Evolutionary conservation across 225 moss, liverwort and hornwort genomes (phyloP), one percentile per base, ranked within the genome.

Genomic region (Bryoerythrophyllum caledonicum): DNA sequence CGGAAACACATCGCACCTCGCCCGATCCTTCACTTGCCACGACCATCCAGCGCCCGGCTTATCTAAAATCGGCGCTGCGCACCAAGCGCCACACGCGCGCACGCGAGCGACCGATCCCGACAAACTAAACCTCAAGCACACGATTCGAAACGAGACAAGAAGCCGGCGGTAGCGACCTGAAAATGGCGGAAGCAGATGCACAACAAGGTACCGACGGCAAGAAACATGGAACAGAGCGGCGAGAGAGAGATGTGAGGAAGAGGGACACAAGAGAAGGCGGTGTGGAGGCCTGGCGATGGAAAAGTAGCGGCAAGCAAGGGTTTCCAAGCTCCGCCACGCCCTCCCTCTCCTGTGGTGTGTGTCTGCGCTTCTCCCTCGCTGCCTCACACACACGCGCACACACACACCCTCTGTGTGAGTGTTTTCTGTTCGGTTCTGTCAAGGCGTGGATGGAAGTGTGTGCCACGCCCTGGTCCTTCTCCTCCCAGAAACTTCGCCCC

Each of bases 1-100:
- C 63, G 35, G 60, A 28, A 27, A 60, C 44, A 74, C 80, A 84
- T 84, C 74, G 84, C 74, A 53, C 53, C 70, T 67, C 69, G 61
- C 60, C 73, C 70, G 77, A 84, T 80, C 76, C 77, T 68, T 70
- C 69, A 72, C 65, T 44, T 35, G 10, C 70, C 46, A 74, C 46
- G 37, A 70, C 26, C 77, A 84, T 77, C 65, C 80, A 84, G 68
- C 57, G 27, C 70, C 68, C 63, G 23, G 58, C 76, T 67, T 48
- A 34, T 67, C 63, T n/a, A 68, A 4, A 61, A 17, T 17, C 17
- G 54, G 37, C 32, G 41, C 49, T 14, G 7, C 35, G 75, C 60
- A 26, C 43, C 30, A 52, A 48, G 40, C 49, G 70, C 49, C 75
- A 17, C 26, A 38, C 52, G 58, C 19, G 19, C 71, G 19, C 21